Conservation (phyloP, 2,329 filamentous ascomycete genomes). For the Sporothrix luriei region DNA sequence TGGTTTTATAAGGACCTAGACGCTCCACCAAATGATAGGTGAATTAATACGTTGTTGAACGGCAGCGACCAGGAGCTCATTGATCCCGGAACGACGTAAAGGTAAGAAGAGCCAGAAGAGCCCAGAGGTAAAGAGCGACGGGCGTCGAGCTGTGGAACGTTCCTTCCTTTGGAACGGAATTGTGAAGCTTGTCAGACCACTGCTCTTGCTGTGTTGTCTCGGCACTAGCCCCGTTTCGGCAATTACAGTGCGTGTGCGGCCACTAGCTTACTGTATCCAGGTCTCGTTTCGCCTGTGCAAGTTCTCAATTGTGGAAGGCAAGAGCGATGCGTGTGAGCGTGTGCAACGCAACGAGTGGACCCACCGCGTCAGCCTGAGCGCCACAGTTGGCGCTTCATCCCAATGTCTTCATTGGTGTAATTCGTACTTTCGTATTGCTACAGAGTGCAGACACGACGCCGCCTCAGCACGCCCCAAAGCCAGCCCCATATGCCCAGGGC, state of each 20-base stretch:
- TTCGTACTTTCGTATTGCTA: conserved; percentile 2
- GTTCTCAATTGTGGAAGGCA: not conserved
- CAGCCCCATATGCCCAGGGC: not conserved
- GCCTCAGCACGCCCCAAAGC: not conserved
- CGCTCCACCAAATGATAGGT: too few species aligned
- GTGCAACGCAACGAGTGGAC: conserved; percentile 3
- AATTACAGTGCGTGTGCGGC: conserved; percentile 1
- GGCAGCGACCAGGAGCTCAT: too few species aligned
- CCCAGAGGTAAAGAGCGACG: not conserved
- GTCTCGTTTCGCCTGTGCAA: conserved; percentile 11
- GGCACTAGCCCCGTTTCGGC: conserved; percentile 14
- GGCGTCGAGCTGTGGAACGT: not conserved
- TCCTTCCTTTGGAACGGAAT: not conserved
- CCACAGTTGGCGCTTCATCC: not conserved
- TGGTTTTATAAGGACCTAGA: too few species aligned
- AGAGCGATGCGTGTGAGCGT: not conserved
- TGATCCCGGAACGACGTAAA: not conserved
- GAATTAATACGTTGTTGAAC: too few species aligned
- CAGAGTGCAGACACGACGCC: not conserved
- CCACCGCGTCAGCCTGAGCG: not conserved
- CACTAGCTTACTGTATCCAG: conserved; percentile 9
- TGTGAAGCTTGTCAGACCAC: not conserved
- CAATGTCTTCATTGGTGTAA: not conserved
- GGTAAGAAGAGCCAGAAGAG: too few species aligned
- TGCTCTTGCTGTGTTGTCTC: not conserved